Base-by-base conservation (phyloP, 441 rosid species). In the Rhodomyrtus psidioides region DNA sequence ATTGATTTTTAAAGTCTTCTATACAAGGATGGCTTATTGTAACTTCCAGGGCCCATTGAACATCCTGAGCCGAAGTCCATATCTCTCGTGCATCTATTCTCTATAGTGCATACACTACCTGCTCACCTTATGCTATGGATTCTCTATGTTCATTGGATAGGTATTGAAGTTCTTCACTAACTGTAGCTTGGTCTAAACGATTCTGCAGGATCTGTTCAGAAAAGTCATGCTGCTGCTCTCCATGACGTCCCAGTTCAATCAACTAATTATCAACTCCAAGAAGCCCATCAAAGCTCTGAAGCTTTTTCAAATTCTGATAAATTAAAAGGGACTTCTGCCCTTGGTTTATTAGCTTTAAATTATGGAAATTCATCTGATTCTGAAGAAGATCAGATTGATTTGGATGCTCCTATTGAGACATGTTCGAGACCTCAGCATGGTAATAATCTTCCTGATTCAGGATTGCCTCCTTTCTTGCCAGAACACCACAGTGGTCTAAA, bases 311-410 rank as follows among this genome's bases (percentile, higher is more conserved):
- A 82, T 82, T 53, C 92, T 85, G 87, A 84, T 81, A 86, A 57
- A 76, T 75, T 81, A 65, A 87, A 84, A 62, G 91, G 90, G 34
- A 76, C 87, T 83, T 95, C 94, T 85, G 96, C 98, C 57, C 99
- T 98, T 85, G 94, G 95, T 76, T 88, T 98, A 34, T 91, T 98
- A 84, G 99, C 96, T 90, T 90, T 91, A 88, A 91, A 91, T 70
- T 98, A 98, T 89, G 99, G 98, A 88, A 91, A 95, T 88, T 96
- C 98, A 82, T 96, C 99, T 2, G 99, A 98, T 87, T 96, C 99
- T 15, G 99, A 98, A 86, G 96, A 96, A 84, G 98, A 94, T 44
- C 90, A 83, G 58, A 88, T 85, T 87, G 94, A 91, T 84, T 87
- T 87, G 23, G 91, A 91, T 89, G 88, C 62, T 86, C 62, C 91